Evolutionary conservation across 805 yeast genomes (phyloP).

Genomic region (Teunomyces gatunensis): DNA sequence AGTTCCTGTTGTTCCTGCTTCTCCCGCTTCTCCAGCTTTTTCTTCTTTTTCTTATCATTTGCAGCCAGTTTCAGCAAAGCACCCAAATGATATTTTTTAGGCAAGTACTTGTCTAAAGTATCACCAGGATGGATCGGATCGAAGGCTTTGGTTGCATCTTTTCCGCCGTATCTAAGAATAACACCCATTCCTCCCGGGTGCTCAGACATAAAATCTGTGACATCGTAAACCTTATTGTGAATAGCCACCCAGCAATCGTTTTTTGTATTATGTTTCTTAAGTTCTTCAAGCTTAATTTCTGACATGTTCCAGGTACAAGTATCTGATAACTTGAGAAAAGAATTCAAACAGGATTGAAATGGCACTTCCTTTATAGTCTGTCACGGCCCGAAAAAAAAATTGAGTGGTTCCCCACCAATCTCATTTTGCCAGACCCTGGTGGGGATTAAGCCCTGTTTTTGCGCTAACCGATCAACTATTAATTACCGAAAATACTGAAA

Average conservation of each 20-base stretch:
- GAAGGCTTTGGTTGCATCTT: conserved; percentile 72
- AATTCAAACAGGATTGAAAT: neutral
- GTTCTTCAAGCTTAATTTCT: conserved; percentile 20
- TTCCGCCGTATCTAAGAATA: conserved; percentile 50
- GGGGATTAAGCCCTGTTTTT: neutral
- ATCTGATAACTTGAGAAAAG: neutral
- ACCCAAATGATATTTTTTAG: conserved; percentile 33
- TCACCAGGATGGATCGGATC: conserved; percentile 93
- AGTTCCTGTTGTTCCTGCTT: neutral
- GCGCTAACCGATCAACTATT: no score
- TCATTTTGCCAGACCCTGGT: neutral
- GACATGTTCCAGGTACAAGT: neutral
- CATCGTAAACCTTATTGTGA: conserved; percentile 75
- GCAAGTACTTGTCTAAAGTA: conserved; percentile 68
- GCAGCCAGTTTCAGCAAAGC: conserved; percentile 22
- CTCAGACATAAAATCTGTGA: conserved; percentile 56
- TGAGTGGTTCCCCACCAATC: neutral
- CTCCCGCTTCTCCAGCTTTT: neutral
- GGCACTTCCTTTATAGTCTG: neutral
- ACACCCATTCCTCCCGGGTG: conserved; percentile 65
- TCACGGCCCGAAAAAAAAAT: neutral
- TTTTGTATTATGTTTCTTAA: conserved; percentile 47
- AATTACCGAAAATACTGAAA: no score
- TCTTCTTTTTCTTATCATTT: conserved; percentile 3
- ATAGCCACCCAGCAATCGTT: conserved; percentile 83